Evolutionary conservation across 129 eudicot genomes (phyloP), one percentile per base, ranked within the genome.

Genomic region (Artemisia annua): DNA sequence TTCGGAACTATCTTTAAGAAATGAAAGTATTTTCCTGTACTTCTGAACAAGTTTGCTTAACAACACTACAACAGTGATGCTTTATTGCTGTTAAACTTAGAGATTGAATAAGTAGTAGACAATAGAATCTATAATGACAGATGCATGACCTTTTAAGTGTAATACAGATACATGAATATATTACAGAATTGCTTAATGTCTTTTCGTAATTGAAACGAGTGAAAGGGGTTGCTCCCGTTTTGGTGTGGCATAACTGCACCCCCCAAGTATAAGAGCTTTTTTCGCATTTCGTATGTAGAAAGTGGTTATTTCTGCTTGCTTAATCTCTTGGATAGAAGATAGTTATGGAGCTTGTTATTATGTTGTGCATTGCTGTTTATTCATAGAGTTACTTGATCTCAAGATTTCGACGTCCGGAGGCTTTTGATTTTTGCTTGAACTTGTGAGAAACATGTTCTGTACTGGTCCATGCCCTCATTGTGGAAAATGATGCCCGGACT

Each of bases 261-360:
- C 30, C n/a, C 35, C 44, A 71, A 71, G 67, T 57, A 56, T 43
- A 51, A 52, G 17, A 14, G 44, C 10, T 9, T 43, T 14, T 43
- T 65, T 65, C 48, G 17, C 18, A 5, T 12, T 67, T 24, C 32
- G 30, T 26, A 13, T 17, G 10, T 39, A 39, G 6, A 39, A 39
- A 39, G 10, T 39, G 46, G 46, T 7, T 68, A 22, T 39, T 7
- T 65, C 16, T 32, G 64, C 20, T 52, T 35, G 46, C 35, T 70
- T 35, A 54, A 70, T 54, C 53, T 17, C 39, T 70, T 35, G 39
- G 13, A 70, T 35, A 12, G 54, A 35, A 56, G 35, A 55, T 19
- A 71, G 67, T 57, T 71, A 26, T 14, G 75, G 53, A 39, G 63
- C 63, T 70, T 53, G 28, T 32, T 53, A 51, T 52, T 16, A 15